A percentile compares a stretch with the other conserved stretches of the same genome.
phyloP scores from a whole-genome alignment of 345 rosid genomes.

The Barbarea vulgaris region DNA sequence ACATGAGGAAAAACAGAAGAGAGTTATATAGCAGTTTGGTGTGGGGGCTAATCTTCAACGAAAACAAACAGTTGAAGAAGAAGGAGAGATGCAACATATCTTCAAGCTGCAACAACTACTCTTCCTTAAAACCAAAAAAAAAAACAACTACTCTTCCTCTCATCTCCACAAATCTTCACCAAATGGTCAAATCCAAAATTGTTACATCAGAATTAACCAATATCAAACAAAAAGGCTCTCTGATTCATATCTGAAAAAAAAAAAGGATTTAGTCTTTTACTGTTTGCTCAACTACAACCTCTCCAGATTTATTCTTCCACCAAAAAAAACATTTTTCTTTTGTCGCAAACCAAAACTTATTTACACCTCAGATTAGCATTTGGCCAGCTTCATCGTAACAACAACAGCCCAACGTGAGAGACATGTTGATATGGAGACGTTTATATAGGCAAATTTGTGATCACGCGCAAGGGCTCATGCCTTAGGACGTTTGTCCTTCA shows the following conservation, averaged over 20 bases:
- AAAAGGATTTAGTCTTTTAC: background rate
- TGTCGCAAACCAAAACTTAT: background rate
- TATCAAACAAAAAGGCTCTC: background rate
- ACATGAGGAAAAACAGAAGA: background rate
- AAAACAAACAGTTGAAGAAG: conserved; percentile 26
- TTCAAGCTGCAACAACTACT: conserved; percentile 36
- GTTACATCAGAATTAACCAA: background rate
- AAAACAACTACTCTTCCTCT: conserved; percentile 37
- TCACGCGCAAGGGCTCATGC: background rate
- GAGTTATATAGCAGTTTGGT: conserved; percentile 8
- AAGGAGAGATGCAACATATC: conserved; percentile 23
- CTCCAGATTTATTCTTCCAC: background rate
- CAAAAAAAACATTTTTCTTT: background rate
- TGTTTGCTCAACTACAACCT: background rate
- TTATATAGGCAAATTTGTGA: background rate
- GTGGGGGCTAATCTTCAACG: conserved; percentile 4
- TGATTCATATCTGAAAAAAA: background rate
- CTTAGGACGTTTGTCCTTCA: background rate
- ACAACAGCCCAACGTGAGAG: background rate
- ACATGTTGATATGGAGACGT: background rate
- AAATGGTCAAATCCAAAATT: conserved; percentile 23
- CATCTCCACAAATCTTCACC: conserved; percentile 20
- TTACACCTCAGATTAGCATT: background rate
- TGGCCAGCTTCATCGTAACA: background rate
- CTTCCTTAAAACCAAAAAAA: too few species aligned